A percentile compares a stretch with the other conserved stretches of the same genome.
These are phyloP conservation scores for Sherardia arvensis DNA, from an alignment of 257 asterid species.

Conservation along the genomic window DNA sequence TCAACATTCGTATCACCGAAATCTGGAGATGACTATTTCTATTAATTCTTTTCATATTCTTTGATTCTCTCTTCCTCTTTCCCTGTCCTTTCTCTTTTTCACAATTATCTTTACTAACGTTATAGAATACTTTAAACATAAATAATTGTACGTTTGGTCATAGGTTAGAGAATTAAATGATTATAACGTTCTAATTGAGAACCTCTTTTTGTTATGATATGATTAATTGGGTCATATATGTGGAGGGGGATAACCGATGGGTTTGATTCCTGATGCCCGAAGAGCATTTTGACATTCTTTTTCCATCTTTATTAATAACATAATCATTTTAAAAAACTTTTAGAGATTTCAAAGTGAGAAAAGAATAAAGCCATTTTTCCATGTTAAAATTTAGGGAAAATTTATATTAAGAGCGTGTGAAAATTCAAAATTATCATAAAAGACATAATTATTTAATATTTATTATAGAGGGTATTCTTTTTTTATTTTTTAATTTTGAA, in stretches of 20 bases:
- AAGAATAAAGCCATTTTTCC: background rate
- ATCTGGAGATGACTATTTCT: slow-evolving; percentile 24
- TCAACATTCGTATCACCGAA: slow-evolving; percentile 53
- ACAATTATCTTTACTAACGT: background rate
- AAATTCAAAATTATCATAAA: no score
- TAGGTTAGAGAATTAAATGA: slow-evolving; percentile 30
- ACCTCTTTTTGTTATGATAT: background rate
- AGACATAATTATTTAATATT: no score
- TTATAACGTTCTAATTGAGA: slow-evolving; percentile 27
- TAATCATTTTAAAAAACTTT: background rate
- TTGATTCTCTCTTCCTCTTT: background rate
- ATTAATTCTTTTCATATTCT: slow-evolving; percentile 12
- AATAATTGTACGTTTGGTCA: slow-evolving; percentile 6
- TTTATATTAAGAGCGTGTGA: no score
- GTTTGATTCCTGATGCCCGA: background rate
- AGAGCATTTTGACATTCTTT: slow-evolving; percentile 4
- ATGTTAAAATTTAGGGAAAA: no score
- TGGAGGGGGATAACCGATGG: background rate
- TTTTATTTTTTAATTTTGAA: no score
- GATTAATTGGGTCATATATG: background rate
- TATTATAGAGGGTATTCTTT: no score
- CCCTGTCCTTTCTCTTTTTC: background rate
- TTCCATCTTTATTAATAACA: background rate
- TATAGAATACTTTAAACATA: background rate
- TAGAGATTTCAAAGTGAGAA: background rate